Evolutionary conservation across 768 basidiomycete genomes (phyloP).

Genomic region (Ephemerocybe angulata): DNA sequence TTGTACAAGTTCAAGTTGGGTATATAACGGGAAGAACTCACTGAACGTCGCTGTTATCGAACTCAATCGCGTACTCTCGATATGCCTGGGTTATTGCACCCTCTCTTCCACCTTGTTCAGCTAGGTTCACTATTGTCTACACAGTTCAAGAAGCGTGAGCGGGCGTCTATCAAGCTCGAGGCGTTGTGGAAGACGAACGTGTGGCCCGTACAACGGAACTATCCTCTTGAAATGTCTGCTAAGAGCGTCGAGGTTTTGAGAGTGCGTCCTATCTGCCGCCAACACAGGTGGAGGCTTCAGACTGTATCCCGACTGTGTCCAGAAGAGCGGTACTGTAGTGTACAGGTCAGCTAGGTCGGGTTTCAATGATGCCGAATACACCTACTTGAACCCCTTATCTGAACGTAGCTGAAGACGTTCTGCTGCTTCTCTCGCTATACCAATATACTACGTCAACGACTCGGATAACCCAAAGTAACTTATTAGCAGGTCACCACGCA

Average conservation of each 20-base stretch:
- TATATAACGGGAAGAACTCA: constrained; percentile 27
- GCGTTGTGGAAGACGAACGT: constrained; percentile 41
- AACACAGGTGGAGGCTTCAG: constrained; percentile 86
- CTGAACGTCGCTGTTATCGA: constrained; percentile 54
- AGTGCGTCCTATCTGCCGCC: constrained; percentile 65
- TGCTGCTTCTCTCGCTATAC: constrained; percentile 64
- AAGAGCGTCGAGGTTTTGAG: constrained; percentile 67
- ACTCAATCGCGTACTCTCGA: constrained; percentile 58
- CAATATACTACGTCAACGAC: not conserved
- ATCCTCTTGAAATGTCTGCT: constrained; percentile 70
- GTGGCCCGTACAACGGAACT: constrained; percentile 68
- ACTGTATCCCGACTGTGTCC: constrained; percentile 85
- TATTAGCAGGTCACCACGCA: constrained; percentile 27
- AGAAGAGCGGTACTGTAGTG: constrained; percentile 78
- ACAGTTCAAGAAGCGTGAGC: constrained; percentile 3
- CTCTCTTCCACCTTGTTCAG: constrained; percentile 90
- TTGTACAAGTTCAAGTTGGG: not conserved
- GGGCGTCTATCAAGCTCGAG: no score
- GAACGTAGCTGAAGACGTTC: constrained; percentile 86
- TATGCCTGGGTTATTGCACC: constrained; percentile 75
- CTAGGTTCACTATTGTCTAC: constrained; percentile 83
- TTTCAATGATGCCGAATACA: constrained; percentile 11
- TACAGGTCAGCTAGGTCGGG: not conserved
- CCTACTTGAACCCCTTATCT: constrained; percentile 88
- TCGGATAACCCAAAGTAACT: not conserved